These are phyloP conservation scores for Epichloe elymi DNA, from an alignment of 2,329 filamentous ascomycete species.

Conservation along the genomic window DNA sequence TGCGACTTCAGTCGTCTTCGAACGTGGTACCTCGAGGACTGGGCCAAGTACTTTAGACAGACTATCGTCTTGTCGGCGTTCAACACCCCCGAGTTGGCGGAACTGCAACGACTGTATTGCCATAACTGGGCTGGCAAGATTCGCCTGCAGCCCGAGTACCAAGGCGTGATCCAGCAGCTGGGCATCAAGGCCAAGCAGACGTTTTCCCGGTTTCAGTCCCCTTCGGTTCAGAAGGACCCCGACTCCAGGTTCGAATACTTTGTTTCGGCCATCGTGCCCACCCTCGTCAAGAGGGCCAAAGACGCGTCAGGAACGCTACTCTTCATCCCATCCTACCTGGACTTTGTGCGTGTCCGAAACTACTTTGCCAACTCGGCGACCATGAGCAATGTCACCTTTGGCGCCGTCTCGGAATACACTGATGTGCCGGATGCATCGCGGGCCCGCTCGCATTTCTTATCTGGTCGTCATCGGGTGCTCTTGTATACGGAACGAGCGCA, in stretches of 20 bases:
- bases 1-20: conserved; percentile 89
- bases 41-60: conserved; percentile 70
- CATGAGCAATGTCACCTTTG: conserved; percentile 45
- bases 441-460: conserved; percentile 76
- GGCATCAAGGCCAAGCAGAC: conserved; percentile 67
- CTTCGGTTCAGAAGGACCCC: conserved; percentile 60
- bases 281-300: conserved; percentile 54
- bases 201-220: conserved; percentile 72
- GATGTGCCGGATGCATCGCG: conserved; percentile 66
- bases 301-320: conserved; percentile 60
- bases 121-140: conserved; percentile 70
- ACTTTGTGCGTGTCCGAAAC: conserved; percentile 89
- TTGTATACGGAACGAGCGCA: conserved; percentile 94
- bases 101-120: conserved; percentile 62
- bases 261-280: conserved; percentile 64
- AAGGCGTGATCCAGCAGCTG: conserved; percentile 60
- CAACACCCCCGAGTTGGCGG: conserved; percentile 77
- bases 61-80: conserved; percentile 72
- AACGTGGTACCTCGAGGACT: conserved; percentile 83
- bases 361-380: conserved; percentile 63
- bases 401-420: conserved; percentile 80
- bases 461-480: conserved; percentile 67
- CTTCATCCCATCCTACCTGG: conserved; percentile 86
- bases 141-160: conserved; percentile 57
- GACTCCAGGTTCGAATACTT: conserved; percentile 89